Percentiles rank a stretch among this genome's conserved stretches.
These are phyloP conservation scores for Phanerochaete sordida DNA, from an alignment of 768 basidiomycete species.

Conservation along the genomic window DNA sequence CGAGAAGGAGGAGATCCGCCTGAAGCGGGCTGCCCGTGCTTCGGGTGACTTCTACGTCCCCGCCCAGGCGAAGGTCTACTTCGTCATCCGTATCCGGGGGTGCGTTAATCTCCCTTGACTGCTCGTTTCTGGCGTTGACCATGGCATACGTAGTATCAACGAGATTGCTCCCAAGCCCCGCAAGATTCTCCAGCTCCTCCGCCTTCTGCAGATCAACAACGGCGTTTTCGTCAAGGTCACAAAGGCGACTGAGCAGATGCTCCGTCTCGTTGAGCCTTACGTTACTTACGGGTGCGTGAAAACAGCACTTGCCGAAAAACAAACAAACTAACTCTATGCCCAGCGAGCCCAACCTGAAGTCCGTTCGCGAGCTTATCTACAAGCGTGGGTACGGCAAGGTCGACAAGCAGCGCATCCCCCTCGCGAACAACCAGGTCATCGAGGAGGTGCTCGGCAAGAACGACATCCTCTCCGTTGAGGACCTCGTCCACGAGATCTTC, in stretches of 20 bases:
- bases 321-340: neutral
- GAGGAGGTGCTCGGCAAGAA: slow-evolving; percentile 87
- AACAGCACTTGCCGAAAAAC: neutral
- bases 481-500: slow-evolving; percentile 95
- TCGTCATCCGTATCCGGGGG: slow-evolving; percentile 97
- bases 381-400: slow-evolving; percentile 99
- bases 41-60: slow-evolving; percentile 97
- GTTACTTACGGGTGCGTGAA: slow-evolving; percentile 85
- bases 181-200: slow-evolving; percentile 98
- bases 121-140: slow-evolving; percentile 9
- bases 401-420: slow-evolving; percentile 94
- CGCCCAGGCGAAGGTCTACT: slow-evolving; percentile 95
- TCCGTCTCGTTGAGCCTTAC: slow-evolving; percentile 96
- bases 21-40: slow-evolving; percentile 89
- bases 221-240: slow-evolving; percentile 98
- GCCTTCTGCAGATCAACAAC: slow-evolving; percentile 99
- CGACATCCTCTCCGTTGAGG: slow-evolving; percentile 96
- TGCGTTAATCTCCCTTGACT: slow-evolving; percentile 40
- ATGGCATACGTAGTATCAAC: slow-evolving; percentile 87
- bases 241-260: slow-evolving; percentile 96
- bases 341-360: slow-evolving; percentile 95
- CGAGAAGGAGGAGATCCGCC: slow-evolving; percentile 95
- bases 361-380: slow-evolving; percentile 96
- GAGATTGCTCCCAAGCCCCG: slow-evolving; percentile 99
- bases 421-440: slow-evolving; percentile 90